Evolutionary conservation across 495 filamentous ascomycete species (phyloP).

Genomic region (Tetracladium marchalianum): DNA sequence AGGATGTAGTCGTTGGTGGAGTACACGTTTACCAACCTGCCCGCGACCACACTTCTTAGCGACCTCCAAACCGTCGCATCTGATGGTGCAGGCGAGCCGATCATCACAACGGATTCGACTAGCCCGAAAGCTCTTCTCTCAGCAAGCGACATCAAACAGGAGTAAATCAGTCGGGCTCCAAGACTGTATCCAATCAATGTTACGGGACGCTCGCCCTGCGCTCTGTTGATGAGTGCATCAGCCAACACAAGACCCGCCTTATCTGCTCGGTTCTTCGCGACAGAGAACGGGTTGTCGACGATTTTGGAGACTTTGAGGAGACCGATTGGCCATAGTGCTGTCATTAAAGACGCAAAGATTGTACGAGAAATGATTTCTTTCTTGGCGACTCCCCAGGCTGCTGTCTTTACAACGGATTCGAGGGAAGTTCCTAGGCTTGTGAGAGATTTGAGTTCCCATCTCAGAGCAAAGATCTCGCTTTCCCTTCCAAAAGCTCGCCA

Average conservation of each 20-base stretch:
- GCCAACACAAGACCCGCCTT: constrained; percentile 81
- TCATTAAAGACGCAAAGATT: constrained; percentile 61
- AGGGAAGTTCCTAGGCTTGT: constrained; percentile 69
- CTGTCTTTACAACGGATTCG: constrained; percentile 60
- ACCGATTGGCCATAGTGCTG: constrained; percentile 64
- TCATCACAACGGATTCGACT: constrained; percentile 73
- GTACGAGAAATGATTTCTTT: constrained; percentile 54
- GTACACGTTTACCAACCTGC: constrained; percentile 49
- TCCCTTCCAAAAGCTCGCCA: constrained; percentile 65
- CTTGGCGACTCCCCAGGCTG: constrained; percentile 69
- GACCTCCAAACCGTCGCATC: constrained; percentile 40
- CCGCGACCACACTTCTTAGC: constrained; percentile 45
- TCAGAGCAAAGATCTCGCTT: constrained; percentile 72
- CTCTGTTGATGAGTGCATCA: constrained; percentile 78
- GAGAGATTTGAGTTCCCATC: constrained; percentile 73
- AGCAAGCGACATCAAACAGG: constrained; percentile 66
- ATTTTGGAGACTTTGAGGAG: constrained; percentile 71
- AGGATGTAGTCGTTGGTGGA: constrained; percentile 51
- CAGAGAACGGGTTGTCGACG: constrained; percentile 83
- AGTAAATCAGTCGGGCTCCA: constrained; percentile 82
- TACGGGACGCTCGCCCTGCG: constrained; percentile 81
- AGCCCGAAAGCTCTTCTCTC: constrained; percentile 75
- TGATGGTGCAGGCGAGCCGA: constrained; percentile 70
- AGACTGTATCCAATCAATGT: constrained; percentile 83
- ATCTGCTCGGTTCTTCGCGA: constrained; percentile 72